Conservation (phyloP, 306 rosid species). For the Pyrus betulifolia region DNA sequence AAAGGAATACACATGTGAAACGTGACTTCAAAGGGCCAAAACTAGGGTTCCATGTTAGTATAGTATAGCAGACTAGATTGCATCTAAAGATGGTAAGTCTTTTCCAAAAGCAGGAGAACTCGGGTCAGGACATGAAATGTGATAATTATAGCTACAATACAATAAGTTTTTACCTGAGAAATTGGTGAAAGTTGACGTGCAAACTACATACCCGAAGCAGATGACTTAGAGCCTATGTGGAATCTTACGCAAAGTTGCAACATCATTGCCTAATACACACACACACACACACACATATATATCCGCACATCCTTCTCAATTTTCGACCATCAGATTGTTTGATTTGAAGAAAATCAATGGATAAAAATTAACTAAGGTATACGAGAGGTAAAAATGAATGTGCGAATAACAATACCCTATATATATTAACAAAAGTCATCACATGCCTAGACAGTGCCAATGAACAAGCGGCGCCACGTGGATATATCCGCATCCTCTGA, state of each 20-base stretch:
- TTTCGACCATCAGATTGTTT: too few relatives aligned
- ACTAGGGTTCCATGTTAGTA: too few relatives aligned
- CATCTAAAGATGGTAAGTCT: background rate
- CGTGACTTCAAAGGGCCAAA: too few relatives aligned
- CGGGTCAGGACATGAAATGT: background rate
- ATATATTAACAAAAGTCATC: background rate
- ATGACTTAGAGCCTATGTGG: background rate
- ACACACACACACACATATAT: too few relatives aligned
- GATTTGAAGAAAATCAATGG: too few relatives aligned
- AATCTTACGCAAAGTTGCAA: background rate
- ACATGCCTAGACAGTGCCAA: background rate
- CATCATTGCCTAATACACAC: background rate
- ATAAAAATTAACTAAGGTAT: too few relatives aligned
- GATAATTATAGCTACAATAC: background rate
- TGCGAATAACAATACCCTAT: too few relatives aligned
- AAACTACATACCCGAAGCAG: background rate
- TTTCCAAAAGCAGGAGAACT: too few relatives aligned
- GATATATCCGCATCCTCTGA: background rate
- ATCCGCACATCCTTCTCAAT: too few relatives aligned
- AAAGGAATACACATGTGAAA: too few relatives aligned
- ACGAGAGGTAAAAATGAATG: too few relatives aligned
- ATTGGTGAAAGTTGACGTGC: background rate
- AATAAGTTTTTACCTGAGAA: background rate
- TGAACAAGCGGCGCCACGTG: background rate
- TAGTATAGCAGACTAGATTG: background rate